Evolutionary conservation across 129 eudicot species (phyloP), one percentile per base, ranked within the genome.

Genomic region (Flaveria brownii): DNA sequence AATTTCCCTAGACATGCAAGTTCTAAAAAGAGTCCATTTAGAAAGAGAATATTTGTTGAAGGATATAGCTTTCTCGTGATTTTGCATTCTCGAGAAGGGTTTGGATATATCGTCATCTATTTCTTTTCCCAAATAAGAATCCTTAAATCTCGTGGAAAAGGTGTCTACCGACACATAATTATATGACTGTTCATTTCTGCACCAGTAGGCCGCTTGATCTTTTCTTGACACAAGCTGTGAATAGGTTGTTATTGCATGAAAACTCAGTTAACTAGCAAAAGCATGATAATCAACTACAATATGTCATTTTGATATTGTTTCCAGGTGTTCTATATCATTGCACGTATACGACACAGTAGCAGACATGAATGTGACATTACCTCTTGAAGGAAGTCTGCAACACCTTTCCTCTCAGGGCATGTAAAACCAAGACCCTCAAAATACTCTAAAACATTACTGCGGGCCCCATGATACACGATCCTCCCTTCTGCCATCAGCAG

Each of bases 311-410:
- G 28, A 66, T 20, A 16, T 14, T 66, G 14, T 66, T 7, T 66
- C 17, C 18, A 66, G 3, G 3, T 2, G 17, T 15, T 33, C 7
- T 33, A 5, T 33, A 33, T 33, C 39, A 33, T 33, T 33, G 39
- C 6, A 33, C 0, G 6, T 4, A 33, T 33, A 33, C 7, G 56
- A 49, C 41, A 47, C 22, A 26, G 17, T 62, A 23, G 8, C 6
- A 0, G 9, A 52, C 47, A 23, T 63, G 79, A 30, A 18, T 55
- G 28, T 67, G 56, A 70, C 42, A 75, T 83, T 87, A 84, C 98
- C 96, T 92, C 96, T 76, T 89, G 96, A n/a, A 92, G 96, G 77
- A 92, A 92, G 79, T 88, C 93, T 68, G 96, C 98, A 8, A 90
- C 87, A 8, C 92, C 98, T 85, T 92, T 92, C 80, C 98, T 87